Evolutionary conservation across 2,329 filamentous ascomycete genomes (phyloP).

Genomic region (Hypocreales sp.): DNA sequence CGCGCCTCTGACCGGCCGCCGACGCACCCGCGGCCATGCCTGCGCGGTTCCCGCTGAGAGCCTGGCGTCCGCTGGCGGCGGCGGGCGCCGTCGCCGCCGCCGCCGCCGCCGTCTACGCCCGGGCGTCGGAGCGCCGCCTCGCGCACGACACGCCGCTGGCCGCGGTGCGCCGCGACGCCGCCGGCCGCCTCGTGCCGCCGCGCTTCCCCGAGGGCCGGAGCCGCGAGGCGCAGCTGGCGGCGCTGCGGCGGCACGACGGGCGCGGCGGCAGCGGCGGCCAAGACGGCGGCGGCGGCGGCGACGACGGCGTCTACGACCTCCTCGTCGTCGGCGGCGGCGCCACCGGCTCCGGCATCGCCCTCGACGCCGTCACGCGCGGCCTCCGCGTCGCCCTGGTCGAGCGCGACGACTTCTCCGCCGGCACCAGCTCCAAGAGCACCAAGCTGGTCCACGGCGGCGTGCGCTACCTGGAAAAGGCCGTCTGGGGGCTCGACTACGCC

Average conservation of each 20-base stretch:
- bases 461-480: conserved; percentile 72
- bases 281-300: conserved; percentile 47
- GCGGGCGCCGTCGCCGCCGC: conserved; percentile 14
- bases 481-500: conserved; percentile 73
- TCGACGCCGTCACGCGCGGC: conserved; percentile 66
- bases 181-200: conserved; percentile 21
- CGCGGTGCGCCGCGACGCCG: conserved; percentile 18
- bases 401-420: conserved; percentile 67
- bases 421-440: conserved; percentile 75
- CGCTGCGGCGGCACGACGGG: conserved; percentile 18
- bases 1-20: no score
- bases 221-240: conserved; percentile 22
- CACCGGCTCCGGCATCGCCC: conserved; percentile 64
- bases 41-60: no score
- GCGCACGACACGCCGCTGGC: conserved; percentile 17
- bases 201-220: conserved; percentile 17
- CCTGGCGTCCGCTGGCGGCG: conserved; percentile 18
- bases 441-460: conserved; percentile 79
- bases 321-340: conserved; percentile 68
- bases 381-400: conserved; percentile 70
- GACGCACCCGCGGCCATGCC: conserved; percentile 19
- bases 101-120: conserved; percentile 14
- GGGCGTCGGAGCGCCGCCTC: conserved; percentile 13
- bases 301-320: conserved; percentile 47
- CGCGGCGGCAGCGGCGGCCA: conserved; percentile 47